These are phyloP conservation scores for Cercospora beticola DNA, from an alignment of 2,329 filamentous ascomycete species.

Conservation along the genomic window DNA sequence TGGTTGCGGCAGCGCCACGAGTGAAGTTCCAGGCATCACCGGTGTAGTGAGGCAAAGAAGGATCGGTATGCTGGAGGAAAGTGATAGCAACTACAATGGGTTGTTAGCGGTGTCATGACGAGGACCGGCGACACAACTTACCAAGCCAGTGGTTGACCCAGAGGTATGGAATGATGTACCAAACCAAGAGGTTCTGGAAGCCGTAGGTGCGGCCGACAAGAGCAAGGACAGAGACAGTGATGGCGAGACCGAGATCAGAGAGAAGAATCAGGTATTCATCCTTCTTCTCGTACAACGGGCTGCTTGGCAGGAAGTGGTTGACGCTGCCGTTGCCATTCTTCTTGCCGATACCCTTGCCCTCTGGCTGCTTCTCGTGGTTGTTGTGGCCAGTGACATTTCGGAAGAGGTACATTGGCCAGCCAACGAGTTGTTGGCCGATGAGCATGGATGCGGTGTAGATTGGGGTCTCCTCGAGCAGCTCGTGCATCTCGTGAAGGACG, in stretches of 20 bases:
- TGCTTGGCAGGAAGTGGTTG: conserved; percentile 90
- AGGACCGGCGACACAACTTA: conserved; percentile 53
- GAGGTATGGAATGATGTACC: conserved; percentile 93
- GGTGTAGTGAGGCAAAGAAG: conserved; percentile 87
- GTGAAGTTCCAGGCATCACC: conserved; percentile 86
- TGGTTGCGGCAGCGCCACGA: conserved; percentile 89
- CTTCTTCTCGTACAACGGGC: conserved; percentile 87
- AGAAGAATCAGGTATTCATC: conserved; percentile 84
- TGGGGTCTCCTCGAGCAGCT: conserved; percentile 93
- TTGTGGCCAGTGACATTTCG: conserved; percentile 96
- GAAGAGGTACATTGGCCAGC: conserved; percentile 89
- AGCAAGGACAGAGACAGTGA: conserved; percentile 63
- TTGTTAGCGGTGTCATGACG: conserved; percentile 7
- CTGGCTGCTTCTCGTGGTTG: conserved; percentile 83
- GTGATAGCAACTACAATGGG: conserved; percentile 77
- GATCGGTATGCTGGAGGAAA: conserved; percentile 95
- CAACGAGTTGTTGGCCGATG: conserved; percentile 80
- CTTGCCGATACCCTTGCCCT: conserved; percentile 94
- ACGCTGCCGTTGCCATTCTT: conserved; percentile 79
- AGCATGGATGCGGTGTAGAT: conserved; percentile 74
- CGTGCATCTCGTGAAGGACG: conserved; percentile 75
- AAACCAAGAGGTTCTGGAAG: conserved; percentile 82
- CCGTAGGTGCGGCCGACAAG: conserved; percentile 75
- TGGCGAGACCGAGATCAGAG: conserved; percentile 73
- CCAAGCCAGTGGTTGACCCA: conserved; percentile 99